Percentiles rank a stretch among this genome's conserved stretches.
These are phyloP conservation scores for Onygenales sp. DNA, from an alignment of 2,329 filamentous ascomycete genomes.

Conservation along the genomic window DNA sequence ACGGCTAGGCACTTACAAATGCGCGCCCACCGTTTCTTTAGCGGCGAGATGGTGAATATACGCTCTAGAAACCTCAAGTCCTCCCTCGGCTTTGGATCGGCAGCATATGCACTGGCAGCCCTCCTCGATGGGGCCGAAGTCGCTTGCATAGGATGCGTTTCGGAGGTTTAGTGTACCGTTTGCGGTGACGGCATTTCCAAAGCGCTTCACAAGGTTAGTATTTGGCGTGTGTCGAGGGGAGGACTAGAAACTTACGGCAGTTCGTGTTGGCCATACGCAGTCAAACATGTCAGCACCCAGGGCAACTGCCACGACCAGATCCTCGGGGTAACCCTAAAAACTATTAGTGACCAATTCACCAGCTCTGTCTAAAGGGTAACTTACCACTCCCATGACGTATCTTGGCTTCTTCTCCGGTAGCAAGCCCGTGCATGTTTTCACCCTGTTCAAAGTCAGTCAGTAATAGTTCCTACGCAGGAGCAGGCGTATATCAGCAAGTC, in stretches of 20 bases:
- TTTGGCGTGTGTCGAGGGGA: not conserved
- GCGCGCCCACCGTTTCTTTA: conserved; percentile 90
- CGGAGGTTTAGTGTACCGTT: conserved; percentile 76
- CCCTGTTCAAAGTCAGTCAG: conserved; percentile 31
- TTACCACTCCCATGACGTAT: conserved; percentile 93
- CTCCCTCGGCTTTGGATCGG: conserved; percentile 53
- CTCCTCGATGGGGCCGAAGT: conserved; percentile 76
- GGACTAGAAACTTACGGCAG: conserved; percentile 50
- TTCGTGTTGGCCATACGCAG: conserved; percentile 96
- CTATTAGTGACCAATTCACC: conserved; percentile 10
- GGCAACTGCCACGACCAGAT: conserved; percentile 85
- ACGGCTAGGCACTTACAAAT: conserved; percentile 38
- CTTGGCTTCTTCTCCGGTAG: conserved; percentile 88
- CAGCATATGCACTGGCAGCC: conserved; percentile 77
- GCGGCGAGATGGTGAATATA: conserved; percentile 85
- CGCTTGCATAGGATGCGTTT: conserved; percentile 62
- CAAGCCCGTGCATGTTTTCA: conserved; percentile 72
- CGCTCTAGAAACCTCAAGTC: conserved; percentile 73
- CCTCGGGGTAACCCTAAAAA: conserved; percentile 75
- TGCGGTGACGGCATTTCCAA: conserved; percentile 85
- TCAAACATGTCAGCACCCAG: conserved; percentile 99
- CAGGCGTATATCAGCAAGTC: not conserved
- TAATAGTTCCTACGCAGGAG: not conserved
- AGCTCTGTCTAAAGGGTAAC: conserved; percentile 13
- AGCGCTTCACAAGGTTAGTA: conserved; percentile 44